A percentile compares a stretch with the other conserved stretches of the same genome.
These are phyloP conservation scores for Dactylorhiza incarnata DNA, from an alignment of 106 monocot species.

Conservation along the genomic window DNA sequence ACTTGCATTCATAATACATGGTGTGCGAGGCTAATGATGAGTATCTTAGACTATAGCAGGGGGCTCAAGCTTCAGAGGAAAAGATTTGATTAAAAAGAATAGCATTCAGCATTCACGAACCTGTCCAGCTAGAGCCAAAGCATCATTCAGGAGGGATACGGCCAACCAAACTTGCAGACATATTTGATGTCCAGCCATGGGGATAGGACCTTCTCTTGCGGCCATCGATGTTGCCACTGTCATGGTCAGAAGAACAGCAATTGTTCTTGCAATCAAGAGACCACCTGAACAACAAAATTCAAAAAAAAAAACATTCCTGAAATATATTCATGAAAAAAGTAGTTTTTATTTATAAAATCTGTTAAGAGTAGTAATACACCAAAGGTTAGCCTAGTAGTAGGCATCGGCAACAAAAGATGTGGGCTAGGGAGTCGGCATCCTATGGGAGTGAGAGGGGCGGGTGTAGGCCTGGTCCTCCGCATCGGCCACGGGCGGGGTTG, in stretches of 20 bases:
- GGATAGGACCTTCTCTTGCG: slow-evolving; percentile 67
- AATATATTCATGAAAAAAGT: background rate
- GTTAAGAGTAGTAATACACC: background rate
- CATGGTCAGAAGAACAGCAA: slow-evolving; percentile 74
- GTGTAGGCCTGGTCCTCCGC: too few species aligned
- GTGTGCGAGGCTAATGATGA: too few species aligned
- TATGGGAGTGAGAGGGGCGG: too few species aligned
- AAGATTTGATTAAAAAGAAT: background rate
- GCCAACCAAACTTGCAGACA: slow-evolving; percentile 96
- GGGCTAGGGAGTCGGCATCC: too few species aligned
- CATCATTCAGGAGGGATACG: slow-evolving; percentile 88
- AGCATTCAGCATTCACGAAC: slow-evolving; percentile 21
- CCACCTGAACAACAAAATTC: slow-evolving; percentile 40
- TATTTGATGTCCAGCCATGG: slow-evolving; percentile 91
- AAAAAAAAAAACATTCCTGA: background rate
- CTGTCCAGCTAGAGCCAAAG: slow-evolving; percentile 94
- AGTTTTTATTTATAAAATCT: background rate
- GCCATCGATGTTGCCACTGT: slow-evolving; percentile 84
- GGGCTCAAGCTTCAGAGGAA: background rate
- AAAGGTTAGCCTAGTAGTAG: background rate
- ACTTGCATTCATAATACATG: too few species aligned
- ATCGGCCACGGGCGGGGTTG: too few species aligned
- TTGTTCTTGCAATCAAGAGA: slow-evolving; percentile 72
- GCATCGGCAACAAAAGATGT: too few species aligned
- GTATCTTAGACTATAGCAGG: too few species aligned